Conservation (phyloP, 805 yeast species). For the Yamadazyma sp. region DNA sequence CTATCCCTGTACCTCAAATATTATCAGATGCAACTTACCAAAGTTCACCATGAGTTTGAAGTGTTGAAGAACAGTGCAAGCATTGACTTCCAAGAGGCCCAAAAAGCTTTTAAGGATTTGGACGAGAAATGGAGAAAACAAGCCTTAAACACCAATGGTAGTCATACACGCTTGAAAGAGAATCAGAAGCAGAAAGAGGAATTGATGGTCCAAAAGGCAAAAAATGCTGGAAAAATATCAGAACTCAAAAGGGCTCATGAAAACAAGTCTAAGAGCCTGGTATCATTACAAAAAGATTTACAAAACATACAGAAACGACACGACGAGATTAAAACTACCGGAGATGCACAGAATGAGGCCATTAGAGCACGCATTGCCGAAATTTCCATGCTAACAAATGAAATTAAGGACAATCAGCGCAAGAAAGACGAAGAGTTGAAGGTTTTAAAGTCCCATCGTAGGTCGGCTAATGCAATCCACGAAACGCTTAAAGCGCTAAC, state of each 20-base stretch:
- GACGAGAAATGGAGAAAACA: conserved; percentile 31
- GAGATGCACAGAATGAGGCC: not conserved
- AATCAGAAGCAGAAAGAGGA: conserved; percentile 17
- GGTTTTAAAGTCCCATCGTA: conserved; percentile 23
- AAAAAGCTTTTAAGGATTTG: conserved; percentile 30
- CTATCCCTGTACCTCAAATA: conserved; percentile 25
- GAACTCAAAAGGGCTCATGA: conserved; percentile 20
- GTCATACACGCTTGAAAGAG: conserved; percentile 13
- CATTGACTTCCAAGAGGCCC: conserved; percentile 28
- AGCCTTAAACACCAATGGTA: not conserved
- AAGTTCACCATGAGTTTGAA: conserved; percentile 28
- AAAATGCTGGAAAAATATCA: conserved; percentile 25
- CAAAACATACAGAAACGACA: conserved; percentile 1
- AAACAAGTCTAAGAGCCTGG: conserved; percentile 11
- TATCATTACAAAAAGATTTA: not conserved
- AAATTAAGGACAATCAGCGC: conserved; percentile 22
- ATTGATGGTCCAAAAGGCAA: conserved; percentile 33
- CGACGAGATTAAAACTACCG: conserved; percentile 3
- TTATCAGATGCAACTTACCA: conserved; percentile 26
- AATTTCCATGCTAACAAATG: conserved; percentile 17
- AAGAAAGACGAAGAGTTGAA: conserved; percentile 28
- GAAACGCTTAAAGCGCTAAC: conserved; percentile 24
- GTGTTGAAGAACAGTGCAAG: conserved; percentile 23
- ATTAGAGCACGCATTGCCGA: conserved; percentile 1
- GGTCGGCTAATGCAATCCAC: conserved; percentile 18